Base-by-base conservation (phyloP, 2,329 filamentous ascomycete genomes). In the Alternaria postmessia region DNA sequence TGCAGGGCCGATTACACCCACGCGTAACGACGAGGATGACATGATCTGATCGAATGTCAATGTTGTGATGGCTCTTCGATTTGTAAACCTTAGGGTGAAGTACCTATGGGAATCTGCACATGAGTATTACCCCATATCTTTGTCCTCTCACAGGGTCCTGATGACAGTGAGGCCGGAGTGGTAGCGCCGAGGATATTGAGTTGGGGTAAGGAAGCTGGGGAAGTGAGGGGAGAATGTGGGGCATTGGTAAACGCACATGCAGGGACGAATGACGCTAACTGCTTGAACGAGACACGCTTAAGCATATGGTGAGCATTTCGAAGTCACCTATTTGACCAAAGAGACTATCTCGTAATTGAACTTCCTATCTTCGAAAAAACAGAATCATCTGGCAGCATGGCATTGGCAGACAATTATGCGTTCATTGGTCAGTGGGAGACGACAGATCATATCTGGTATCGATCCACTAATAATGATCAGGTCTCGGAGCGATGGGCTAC, bases 401-500 rank as follows among this genome's bases (percentile, higher is more conserved):
- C 61, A 28, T 74, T 70, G 71, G n/a, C 62, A 22, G 69, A 75
- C n/a, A 68, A 69, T 28, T 73, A 71, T 49, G 73, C 71, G 20
- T 75, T 75, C 63, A 75, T 75, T 18, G 73, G 73, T 72, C 51
- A 34, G 47, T 34, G 18, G 6, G 28, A 34, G 2, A 11, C 16
- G 0, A 0, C 4, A 36, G 8, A 18, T 11, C 51, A 22, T 24
- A 8, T 4, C 32, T n/a, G 30, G 1, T 8, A 11, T 32, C 18
- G 22, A 38, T 26, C 9, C 14, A 18, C 24, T 53, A 38, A 28
- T 7, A 20, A 28, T n/a, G 7, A 3, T 5, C 30, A 75, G 75
- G 75, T 20, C 72, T 77, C 28, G 75, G 75, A 51, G 74, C 73
- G 7, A 77, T 77, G 75, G 75, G 75, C 48, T 75, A 74, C 53